Evolutionary conservation across 2,329 filamentous ascomycete genomes (phyloP), one percentile per base, ranked within the genome.

Genomic region (Fonsecaea pugnacius): DNA sequence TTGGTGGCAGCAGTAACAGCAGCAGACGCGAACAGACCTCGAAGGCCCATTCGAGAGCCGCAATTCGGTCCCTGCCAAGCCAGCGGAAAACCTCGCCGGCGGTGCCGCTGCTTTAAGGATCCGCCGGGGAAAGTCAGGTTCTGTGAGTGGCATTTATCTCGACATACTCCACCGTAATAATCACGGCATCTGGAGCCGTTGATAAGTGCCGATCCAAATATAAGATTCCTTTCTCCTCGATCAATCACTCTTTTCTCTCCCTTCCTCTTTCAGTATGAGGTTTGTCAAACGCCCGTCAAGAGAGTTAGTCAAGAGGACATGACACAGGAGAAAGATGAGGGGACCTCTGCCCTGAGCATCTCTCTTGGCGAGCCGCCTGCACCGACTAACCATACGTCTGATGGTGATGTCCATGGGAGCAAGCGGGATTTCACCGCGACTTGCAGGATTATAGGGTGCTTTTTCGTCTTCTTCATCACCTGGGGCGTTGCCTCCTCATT

Each of bases 381-480:
- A 7, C 27, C n/a, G 12, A 8, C 32, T n/a, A 38, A 36, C 35
- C 32, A 59, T 59, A 32, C 30, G 35, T 3, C 10, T 16, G 33
- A 27, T 21, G n/a, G 18, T n/a, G 24, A 7, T n/a, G 0, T 12
- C n/a, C 56, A 46, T 18, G n/a, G n/a, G 7, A 18, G 32, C 12
- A 38, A n/a, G 35, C 48, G 58, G 52, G 35, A 60, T 35, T 54
- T 18, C 78, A 85, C 69, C 91, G 91, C 62, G 96, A 92, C 91
- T 82, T 91, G 9, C 91, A 96, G 36, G 91, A 21, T 96, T 4
- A 78, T 94, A 10, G 93, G 92, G 30, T 88, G 88, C 27, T 96
- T 93, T 82, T 86, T 88, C 70, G 88, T 89, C 27, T 66, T 65
- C 60, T 67, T 69, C 60, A 67, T 66, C 58, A 60, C 66, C 4